A percentile compares a stretch with the other conserved stretches of the same genome.
Evolutionary conservation across 1,139 yeast species (phyloP).

Genomic region (Nakaseomyces kungkrabaensis): DNA sequence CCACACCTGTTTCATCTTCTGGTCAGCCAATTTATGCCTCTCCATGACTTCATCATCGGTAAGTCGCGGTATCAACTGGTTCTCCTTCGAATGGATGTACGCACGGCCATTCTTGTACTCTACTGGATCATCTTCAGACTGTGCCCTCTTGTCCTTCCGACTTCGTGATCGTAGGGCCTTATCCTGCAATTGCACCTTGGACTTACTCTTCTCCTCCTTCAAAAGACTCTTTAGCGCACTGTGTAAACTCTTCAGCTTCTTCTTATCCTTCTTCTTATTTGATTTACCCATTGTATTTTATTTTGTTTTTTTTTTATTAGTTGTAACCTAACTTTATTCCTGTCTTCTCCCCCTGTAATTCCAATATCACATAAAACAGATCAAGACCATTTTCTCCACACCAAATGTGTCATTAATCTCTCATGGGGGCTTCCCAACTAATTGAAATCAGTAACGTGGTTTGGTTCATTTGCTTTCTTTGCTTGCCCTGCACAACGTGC

Average conservation of each 20-base stretch:
- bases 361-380: no score
- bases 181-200: neutral
- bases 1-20: constrained; percentile 38
- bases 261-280: constrained; percentile 29
- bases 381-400: neutral
- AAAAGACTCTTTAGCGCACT: constrained; percentile 21
- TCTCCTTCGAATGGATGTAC: constrained; percentile 27
- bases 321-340: neutral
- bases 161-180: neutral
- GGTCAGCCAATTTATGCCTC: constrained; percentile 31
- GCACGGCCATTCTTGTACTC: constrained; percentile 12
- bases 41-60: constrained; percentile 28
- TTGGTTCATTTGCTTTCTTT: no score
- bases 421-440: no score
- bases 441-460: no score
- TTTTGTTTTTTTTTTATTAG: neutral
- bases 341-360: no score
- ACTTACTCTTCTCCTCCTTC: constrained; percentile 2
- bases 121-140: neutral
- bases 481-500: neutral
- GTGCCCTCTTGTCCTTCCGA: neutral
- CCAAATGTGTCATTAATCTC: neutral
- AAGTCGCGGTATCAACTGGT: constrained; percentile 25
- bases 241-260: constrained; percentile 14
- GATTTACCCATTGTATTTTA: neutral